A percentile compares a stretch with the other conserved stretches of the same genome.
These are phyloP conservation scores for Telopea speciosissima DNA, from an alignment of 177 flowering plant species.

Conservation along the genomic window DNA sequence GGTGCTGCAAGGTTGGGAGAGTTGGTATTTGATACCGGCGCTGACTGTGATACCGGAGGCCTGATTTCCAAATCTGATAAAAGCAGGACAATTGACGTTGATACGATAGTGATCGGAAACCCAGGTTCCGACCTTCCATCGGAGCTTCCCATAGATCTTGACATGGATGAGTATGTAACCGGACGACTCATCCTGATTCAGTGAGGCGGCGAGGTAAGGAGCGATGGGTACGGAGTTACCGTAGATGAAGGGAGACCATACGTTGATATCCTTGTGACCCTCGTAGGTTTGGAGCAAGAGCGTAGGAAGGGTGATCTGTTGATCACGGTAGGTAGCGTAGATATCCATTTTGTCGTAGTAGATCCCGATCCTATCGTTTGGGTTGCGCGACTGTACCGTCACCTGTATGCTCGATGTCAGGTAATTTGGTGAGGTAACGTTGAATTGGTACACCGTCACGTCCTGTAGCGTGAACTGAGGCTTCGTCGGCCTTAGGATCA, in stretches of 20 bases:
- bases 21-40: slow-evolving; percentile 23
- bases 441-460: slow-evolving; percentile 16
- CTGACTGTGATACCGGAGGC: slow-evolving; percentile 10
- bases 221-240: slow-evolving; percentile 38
- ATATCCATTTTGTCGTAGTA: slow-evolving; percentile 32
- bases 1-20: slow-evolving; percentile 16
- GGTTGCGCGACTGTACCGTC: slow-evolving; percentile 36
- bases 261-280: slow-evolving; percentile 28
- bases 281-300: slow-evolving; percentile 30
- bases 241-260: slow-evolving; percentile 44
- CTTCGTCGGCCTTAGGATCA: too few relatives aligned
- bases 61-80: slow-evolving; percentile 16
- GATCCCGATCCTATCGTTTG: slow-evolving; percentile 30
- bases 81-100: slow-evolving; percentile 27
- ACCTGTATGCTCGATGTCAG: slow-evolving; percentile 36
- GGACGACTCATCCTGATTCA: slow-evolving; percentile 28
- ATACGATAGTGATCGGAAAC: slow-evolving; percentile 19
- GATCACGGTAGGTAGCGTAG: slow-evolving; percentile 35
- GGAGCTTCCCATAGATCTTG: slow-evolving; percentile 31
- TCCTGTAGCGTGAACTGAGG: slow-evolving; percentile 13
- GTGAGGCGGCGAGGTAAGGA: slow-evolving; percentile 18
- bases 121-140: slow-evolving; percentile 28
- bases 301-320: slow-evolving; percentile 34
- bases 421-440: slow-evolving; percentile 17
- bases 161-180: slow-evolving; percentile 30